These are phyloP conservation scores for Camelina sativa DNA, from an alignment of 345 rosid genomes.

Conservation along the genomic window DNA sequence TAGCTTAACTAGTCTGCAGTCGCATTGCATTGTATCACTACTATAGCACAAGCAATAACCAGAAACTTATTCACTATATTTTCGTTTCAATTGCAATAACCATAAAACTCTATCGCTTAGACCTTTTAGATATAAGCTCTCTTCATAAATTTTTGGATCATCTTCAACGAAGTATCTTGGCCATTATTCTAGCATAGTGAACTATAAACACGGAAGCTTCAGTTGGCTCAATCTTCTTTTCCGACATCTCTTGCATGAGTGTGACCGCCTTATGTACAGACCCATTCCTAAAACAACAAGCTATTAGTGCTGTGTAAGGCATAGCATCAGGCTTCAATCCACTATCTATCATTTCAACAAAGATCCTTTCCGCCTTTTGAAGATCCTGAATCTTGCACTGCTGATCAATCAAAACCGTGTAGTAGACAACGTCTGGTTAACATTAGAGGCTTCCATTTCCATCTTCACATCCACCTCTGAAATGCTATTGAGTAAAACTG, in stretches of 20 bases:
- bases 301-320: conserved; percentile 62
- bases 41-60: conserved; percentile 8
- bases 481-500: conserved; percentile 55
- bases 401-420: conserved; percentile 62
- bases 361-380: conserved; percentile 50
- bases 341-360: conserved; percentile 54
- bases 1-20: conserved; percentile 28
- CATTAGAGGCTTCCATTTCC: conserved; percentile 36
- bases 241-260: conserved; percentile 51
- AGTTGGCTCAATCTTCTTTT: conserved; percentile 46
- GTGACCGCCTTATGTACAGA: conserved; percentile 37
- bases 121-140: not conserved
- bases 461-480: conserved; percentile 30
- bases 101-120: too few relatives aligned
- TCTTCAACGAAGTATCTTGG: conserved; percentile 2
- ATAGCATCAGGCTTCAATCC: conserved; percentile 66
- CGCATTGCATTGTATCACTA: conserved; percentile 17
- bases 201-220: conserved; percentile 17
- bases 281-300: conserved; percentile 40
- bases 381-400: conserved; percentile 58
- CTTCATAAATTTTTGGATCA: not conserved
- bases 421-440: conserved; percentile 47
- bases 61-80: not conserved
- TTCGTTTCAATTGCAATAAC: not conserved
- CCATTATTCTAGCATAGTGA: conserved; percentile 20